These are phyloP conservation scores for Auriscalpium vulgare DNA, from an alignment of 768 basidiomycete genomes.

Conservation along the genomic window DNA sequence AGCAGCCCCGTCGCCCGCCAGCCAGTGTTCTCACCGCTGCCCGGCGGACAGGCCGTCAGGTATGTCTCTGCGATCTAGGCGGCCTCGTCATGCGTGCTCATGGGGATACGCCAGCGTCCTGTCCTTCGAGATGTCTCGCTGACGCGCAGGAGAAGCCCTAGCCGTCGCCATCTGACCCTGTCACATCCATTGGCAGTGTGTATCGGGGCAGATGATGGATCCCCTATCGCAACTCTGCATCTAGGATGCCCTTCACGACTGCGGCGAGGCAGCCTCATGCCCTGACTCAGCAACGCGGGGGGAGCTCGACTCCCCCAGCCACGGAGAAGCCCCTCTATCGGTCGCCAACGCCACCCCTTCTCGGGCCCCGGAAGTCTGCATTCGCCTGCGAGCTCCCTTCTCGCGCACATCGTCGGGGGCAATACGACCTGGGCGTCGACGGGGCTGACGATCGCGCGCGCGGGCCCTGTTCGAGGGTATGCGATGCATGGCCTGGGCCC, in stretches of 20 bases:
- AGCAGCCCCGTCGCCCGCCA: too few relatives aligned
- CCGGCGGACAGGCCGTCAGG: too few relatives aligned
- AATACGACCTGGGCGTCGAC: neutral
- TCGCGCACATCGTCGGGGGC: neutral
- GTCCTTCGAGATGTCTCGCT: too few relatives aligned
- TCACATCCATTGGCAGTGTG: slow-evolving; percentile 1
- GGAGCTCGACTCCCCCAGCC: neutral
- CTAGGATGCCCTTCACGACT: slow-evolving; percentile 9
- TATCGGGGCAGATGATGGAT: neutral
- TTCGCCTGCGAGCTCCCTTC: too few relatives aligned
- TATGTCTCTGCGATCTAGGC: too few relatives aligned
- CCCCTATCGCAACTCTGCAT: slow-evolving; percentile 12
- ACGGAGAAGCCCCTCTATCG: neutral
- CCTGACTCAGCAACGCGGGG: slow-evolving; percentile 6
- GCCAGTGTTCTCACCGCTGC: too few relatives aligned
- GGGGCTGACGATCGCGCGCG: neutral
- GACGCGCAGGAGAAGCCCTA: too few relatives aligned
- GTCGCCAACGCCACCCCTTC: too few relatives aligned
- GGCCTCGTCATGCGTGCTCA: too few relatives aligned
- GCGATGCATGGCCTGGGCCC: too few relatives aligned
- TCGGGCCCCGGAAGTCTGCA: too few relatives aligned
- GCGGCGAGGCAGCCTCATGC: slow-evolving; percentile 14
- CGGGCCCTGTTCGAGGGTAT: neutral
- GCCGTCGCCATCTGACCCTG: neutral
- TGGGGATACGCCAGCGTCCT: too few relatives aligned